Base-by-base conservation (phyloP, 2,329 filamentous ascomycete genomes). In the Epicoccum nigrum region DNA sequence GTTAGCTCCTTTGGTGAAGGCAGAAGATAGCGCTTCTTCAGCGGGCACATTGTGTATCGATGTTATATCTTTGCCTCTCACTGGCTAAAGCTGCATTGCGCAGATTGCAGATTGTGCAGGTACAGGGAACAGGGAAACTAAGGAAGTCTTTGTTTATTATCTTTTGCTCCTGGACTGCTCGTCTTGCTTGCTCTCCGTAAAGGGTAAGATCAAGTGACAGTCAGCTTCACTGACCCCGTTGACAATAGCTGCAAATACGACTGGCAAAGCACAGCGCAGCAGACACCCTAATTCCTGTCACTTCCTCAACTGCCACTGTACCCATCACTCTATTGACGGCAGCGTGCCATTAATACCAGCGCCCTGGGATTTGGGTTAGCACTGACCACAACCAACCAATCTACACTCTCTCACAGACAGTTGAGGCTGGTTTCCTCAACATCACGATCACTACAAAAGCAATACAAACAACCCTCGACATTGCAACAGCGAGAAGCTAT, bases 361-460 rank as follows among this genome's bases (percentile, higher is more conserved):
- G 27, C 16, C 27, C 20, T n/a, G 50, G 45, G 17, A 37, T 30
- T 23, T n/a, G n/a, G n/a, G n/a, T n/a, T n/a, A n/a, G n/a, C n/a
- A n/a, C n/a, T n/a, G n/a, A n/a, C n/a, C n/a, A n/a, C n/a, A n/a
- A n/a, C n/a, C n/a, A n/a, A n/a, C n/a, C n/a, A n/a, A n/a, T n/a
- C n/a, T n/a, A n/a, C 33, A 3, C 13, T 44, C 15, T n/a, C 30
- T 28, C 44, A 32, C 23, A 44, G 32, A 43, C 37, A 13, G 15
- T 16, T 19, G 11, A 42, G 19, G 15, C 31, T 11, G 25, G 25
- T 4, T 13, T 11, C 7, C 32, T 46, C 43, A 33, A 32, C 34
- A 28, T 51, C 38, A 41, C 48, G 8, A 25, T 40, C 44, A 54
- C 40, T 31, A 17, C 13, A 21, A 9, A 31, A n/a, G 16, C 28